A percentile compares a stretch with the other conserved stretches of the same genome.
These are phyloP conservation scores for Hebeloma cylindrosporum DNA, from an alignment of 768 basidiomycete genomes.

Conservation along the genomic window DNA sequence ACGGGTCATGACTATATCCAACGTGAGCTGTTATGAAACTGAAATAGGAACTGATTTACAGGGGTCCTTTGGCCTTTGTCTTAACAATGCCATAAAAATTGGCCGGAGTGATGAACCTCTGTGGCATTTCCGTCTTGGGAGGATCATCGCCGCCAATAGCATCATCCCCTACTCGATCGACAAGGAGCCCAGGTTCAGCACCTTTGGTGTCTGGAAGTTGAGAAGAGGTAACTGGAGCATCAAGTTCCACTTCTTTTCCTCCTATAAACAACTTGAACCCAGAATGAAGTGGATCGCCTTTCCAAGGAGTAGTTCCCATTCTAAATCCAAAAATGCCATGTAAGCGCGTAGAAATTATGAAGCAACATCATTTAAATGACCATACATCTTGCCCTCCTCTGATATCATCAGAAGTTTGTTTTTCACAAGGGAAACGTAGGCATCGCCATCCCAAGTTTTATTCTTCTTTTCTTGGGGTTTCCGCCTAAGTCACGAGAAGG, in stretches of 20 bases:
- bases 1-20: constrained; percentile 70
- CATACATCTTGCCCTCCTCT: constrained; percentile 71
- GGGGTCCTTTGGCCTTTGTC: constrained; percentile 39
- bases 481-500: constrained; percentile 48
- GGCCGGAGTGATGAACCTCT: constrained; percentile 48
- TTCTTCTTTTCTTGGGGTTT: constrained; percentile 74
- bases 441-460: constrained; percentile 86
- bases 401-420: constrained; percentile 61
- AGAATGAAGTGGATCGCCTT: constrained; percentile 50
- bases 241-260: constrained; percentile 63
- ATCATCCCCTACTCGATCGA: too few species aligned
- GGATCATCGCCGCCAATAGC: too few species aligned
- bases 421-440: constrained; percentile 52
- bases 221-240: constrained; percentile 46
- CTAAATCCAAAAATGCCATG: constrained; percentile 37
- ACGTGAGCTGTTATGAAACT: neutral
- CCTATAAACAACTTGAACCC: constrained; percentile 48
- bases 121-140: constrained; percentile 3
- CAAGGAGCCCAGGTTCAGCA: constrained; percentile 1
- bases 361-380: constrained; percentile 3
- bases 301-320: constrained; percentile 62
- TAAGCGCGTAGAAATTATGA: neutral
- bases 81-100: constrained; percentile 59
- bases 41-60: constrained; percentile 41
- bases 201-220: constrained; percentile 48